These are phyloP conservation scores for Avena eriantha DNA, from an alignment of 176 grass and related monocot species.

Conservation along the genomic window DNA sequence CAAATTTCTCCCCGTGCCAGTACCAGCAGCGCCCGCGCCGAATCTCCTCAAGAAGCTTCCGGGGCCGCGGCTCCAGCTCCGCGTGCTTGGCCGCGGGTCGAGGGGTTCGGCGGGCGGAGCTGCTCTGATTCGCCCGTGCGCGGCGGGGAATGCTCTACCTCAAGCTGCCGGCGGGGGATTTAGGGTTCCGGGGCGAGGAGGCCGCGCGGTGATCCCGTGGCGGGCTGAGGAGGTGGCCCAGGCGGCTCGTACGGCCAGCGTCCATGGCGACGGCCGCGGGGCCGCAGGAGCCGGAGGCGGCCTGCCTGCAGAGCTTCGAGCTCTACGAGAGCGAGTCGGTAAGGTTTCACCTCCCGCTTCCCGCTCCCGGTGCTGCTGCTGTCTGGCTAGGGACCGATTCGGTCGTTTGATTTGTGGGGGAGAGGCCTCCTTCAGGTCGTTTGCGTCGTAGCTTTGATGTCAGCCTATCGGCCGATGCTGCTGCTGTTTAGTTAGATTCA, in stretches of 20 bases:
- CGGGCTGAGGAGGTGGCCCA: conserved; percentile 40
- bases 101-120: neutral
- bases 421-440: neutral
- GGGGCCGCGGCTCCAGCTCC: neutral
- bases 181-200: conserved; percentile 49
- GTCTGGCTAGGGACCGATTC: conserved; percentile 8
- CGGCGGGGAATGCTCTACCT: conserved; percentile 74
- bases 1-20: conserved; percentile 25
- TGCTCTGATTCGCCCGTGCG: conserved; percentile 33
- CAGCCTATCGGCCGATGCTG: neutral
- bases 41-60: conserved; percentile 26
- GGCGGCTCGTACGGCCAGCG: conserved; percentile 36
- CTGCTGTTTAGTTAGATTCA: neutral
- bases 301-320: conserved; percentile 71
- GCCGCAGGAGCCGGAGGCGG: conserved; percentile 27
- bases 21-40: neutral
- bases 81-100: neutral
- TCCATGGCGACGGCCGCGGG: conserved; percentile 33
- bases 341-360: neutral
- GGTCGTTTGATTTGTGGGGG: too few species aligned
- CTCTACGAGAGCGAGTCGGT: conserved; percentile 77
- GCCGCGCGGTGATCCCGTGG: conserved; percentile 34
- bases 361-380: neutral
- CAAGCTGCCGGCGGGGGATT: conserved; percentile 67
- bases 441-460: neutral